Percentiles rank a stretch among this genome's conserved stretches.
Conservation (phyloP, 1,284 basidiomycete genomes). For the Wallemia ichthyophaga region DNA sequence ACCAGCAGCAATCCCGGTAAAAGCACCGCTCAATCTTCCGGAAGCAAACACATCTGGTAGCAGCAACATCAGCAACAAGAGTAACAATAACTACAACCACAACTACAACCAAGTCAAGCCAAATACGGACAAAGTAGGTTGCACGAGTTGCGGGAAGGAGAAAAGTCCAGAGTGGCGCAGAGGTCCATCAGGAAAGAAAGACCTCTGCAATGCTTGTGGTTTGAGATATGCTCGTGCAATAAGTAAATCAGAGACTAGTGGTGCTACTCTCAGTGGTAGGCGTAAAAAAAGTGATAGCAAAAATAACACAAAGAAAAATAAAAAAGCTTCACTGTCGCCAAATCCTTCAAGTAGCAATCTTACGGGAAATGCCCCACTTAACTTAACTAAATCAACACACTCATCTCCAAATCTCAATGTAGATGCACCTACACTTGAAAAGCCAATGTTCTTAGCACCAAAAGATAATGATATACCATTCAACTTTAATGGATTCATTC, state of each 20-base stretch:
- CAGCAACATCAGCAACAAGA: not conserved
- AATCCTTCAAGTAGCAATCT: not conserved
- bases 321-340: not conserved
- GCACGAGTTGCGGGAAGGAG: not conserved
- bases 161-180: constrained; percentile 1
- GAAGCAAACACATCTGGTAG: not conserved
- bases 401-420: not conserved
- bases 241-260: not conserved
- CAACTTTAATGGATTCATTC: not conserved
- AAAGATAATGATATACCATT: not conserved
- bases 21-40: no score
- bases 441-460: not conserved
- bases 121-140: not conserved
- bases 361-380: no score
- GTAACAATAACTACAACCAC: not conserved
- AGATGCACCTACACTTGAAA: not conserved
- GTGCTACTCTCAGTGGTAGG: not conserved
- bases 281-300: not conserved
- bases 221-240: not conserved
- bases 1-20: not conserved
- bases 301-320: not conserved
- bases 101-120: not conserved
- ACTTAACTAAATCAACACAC: no score
- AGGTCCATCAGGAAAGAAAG: not conserved
- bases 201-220: constrained; percentile 1